These are phyloP conservation scores for Rachicladosporium sp. DNA, from an alignment of 2,329 filamentous ascomycete species.

Conservation along the genomic window DNA sequence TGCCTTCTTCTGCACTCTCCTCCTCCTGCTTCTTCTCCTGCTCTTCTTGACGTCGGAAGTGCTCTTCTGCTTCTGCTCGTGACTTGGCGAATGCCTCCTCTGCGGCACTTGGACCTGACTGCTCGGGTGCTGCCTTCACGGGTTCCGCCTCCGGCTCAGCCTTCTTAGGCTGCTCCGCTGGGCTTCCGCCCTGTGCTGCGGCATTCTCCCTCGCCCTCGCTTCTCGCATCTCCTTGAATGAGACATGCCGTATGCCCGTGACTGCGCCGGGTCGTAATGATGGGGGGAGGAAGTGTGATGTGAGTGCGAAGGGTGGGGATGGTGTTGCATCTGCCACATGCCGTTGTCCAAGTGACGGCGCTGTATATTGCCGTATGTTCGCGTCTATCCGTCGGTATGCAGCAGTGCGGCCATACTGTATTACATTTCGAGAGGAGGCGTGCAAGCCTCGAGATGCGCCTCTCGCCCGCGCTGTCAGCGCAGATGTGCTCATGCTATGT, in stretches of 20 bases:
- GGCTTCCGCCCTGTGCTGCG: constrained; percentile 26
- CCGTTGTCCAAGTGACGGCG: constrained; percentile 17
- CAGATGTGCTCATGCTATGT: constrained; percentile 33
- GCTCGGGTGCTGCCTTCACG: constrained; percentile 16
- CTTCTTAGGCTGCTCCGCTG: constrained; percentile 18
- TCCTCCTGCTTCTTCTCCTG: constrained; percentile 23
- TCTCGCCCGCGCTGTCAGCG: constrained; percentile 29
- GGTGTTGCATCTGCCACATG: constrained; percentile 10
- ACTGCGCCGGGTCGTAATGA: constrained; percentile 29
- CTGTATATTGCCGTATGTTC: constrained; percentile 15
- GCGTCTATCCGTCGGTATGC: constrained; percentile 36
- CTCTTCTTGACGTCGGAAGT: constrained; percentile 32
- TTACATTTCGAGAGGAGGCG: constrained; percentile 21
- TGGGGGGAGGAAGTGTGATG: constrained; percentile 32
- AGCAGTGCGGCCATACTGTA: constrained; percentile 31
- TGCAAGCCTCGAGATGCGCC: constrained; percentile 13
- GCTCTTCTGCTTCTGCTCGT: constrained; percentile 27
- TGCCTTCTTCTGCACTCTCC: constrained; percentile 30
- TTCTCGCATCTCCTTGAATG: constrained; percentile 27
- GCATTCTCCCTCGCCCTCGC: constrained; percentile 25
- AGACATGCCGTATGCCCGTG: constrained; percentile 33
- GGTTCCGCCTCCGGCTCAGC: constrained; percentile 18
- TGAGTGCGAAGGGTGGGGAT: constrained; percentile 21
- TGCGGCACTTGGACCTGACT: constrained; percentile 17
- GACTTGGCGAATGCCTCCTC: constrained; percentile 24